Evolutionary conservation across 192 early-diverging fungal species (phyloP).

Genomic region (Helicostylum pulchrum): DNA sequence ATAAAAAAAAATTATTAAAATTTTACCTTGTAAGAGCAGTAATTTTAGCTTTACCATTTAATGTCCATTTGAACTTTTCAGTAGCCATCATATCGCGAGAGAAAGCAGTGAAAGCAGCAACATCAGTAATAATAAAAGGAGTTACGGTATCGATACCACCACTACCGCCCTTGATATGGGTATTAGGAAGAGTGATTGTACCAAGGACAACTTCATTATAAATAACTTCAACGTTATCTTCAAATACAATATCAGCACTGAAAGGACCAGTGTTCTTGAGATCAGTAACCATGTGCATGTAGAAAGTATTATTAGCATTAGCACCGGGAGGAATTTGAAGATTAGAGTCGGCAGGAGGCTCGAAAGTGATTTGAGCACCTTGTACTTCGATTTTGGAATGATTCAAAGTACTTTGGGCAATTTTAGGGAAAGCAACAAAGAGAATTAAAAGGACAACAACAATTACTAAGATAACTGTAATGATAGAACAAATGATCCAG

Average conservation of each 20-base stretch:
- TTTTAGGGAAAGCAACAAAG: constrained; percentile 52
- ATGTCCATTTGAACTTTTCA: constrained; percentile 32
- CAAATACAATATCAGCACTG: constrained; percentile 45
- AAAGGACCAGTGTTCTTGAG: constrained; percentile 51
- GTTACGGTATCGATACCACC: constrained; percentile 33
- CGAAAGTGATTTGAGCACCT: constrained; percentile 41
- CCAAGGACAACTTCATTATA: constrained; percentile 44
- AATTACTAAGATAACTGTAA: constrained; percentile 44
- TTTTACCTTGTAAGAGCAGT: constrained; percentile 28
- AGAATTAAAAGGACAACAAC: constrained; percentile 47
- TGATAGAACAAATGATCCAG: constrained; percentile 51
- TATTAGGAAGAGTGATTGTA: constrained; percentile 33
- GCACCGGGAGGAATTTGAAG: neutral
- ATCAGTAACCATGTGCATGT: constrained; percentile 38
- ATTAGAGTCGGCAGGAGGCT: constrained; percentile 7
- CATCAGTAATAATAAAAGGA: constrained; percentile 40
- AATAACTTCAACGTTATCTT: constrained; percentile 38
- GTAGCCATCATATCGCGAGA: constrained; percentile 44
- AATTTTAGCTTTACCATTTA: constrained; percentile 27
- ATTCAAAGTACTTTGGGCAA: constrained; percentile 48
- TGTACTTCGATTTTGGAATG: constrained; percentile 37
- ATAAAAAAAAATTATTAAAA: neutral
- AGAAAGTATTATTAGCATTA: constrained; percentile 33
- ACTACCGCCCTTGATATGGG: constrained; percentile 44
- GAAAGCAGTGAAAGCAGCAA: constrained; percentile 41